These are phyloP conservation scores for Tolypocladium pustulatum DNA, from an alignment of 2,329 filamentous ascomycete species.

Conservation along the genomic window DNA sequence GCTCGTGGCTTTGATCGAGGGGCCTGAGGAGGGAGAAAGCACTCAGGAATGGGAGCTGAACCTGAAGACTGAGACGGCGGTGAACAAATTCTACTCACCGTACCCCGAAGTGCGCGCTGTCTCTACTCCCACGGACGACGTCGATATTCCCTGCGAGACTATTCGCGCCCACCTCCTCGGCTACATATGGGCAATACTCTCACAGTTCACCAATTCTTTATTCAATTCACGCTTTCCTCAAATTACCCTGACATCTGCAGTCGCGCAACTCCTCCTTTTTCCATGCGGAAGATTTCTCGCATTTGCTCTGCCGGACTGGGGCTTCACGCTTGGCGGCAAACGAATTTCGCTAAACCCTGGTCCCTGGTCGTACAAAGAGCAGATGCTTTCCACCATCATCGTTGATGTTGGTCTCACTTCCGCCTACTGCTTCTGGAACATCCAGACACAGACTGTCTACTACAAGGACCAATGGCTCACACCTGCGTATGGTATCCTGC, in stretches of 20 bases:
- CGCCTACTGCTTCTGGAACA: constrained; percentile 10
- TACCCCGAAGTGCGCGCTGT: constrained; percentile 18
- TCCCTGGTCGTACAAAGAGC: constrained; percentile 31
- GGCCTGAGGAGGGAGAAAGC: constrained; percentile 7
- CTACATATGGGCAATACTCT: constrained; percentile 13
- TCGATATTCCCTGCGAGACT: constrained; percentile 15
- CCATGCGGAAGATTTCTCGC: constrained; percentile 28
- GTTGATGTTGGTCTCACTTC: constrained; percentile 9
- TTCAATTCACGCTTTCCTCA: constrained; percentile 7
- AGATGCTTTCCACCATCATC: constrained; percentile 30
- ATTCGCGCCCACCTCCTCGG: constrained; percentile 16
- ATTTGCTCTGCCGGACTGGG: constrained; percentile 29
- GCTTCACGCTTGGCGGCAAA: constrained; percentile 21
- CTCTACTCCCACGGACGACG: constrained; percentile 15
- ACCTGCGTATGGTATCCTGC: constrained; percentile 19
- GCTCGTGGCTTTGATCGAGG: constrained; percentile 7
- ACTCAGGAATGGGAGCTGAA: constrained; percentile 7
- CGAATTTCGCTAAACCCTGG: constrained; percentile 27
- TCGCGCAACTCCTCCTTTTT: constrained; percentile 28
- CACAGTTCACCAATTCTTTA: constrained; percentile 5
- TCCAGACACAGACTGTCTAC: constrained; percentile 16
- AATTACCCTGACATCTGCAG: constrained; percentile 2
- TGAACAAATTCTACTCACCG: constrained; percentile 11
- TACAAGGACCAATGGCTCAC: constrained; percentile 19
- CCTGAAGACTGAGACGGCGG: constrained; percentile 8